Evolutionary conservation across 768 basidiomycete species (phyloP), one percentile per base, ranked within the genome.

Genomic region (Trametes elegans): DNA sequence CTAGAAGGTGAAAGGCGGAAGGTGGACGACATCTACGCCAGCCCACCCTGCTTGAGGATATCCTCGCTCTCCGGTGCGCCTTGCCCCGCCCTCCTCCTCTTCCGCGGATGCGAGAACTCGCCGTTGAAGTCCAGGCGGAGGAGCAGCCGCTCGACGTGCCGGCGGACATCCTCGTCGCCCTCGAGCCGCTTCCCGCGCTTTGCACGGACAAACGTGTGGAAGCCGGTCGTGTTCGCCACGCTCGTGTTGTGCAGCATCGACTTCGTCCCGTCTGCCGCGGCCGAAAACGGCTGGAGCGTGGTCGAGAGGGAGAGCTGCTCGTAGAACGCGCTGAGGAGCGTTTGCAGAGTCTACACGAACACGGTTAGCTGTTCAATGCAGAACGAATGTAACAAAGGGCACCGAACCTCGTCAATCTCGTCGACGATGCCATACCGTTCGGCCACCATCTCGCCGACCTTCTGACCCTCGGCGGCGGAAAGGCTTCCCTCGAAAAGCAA

Each of bases 91-190:
- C 57, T 35, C 26, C 42, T 18, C 48, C 61, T 65, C 18, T 54
- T 68, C 35, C 71, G 69, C 11, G 76, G 75, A 28, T 74, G 80
- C 14, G 88, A 88, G 59, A 90, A 82, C 41, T 77, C 81, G 11
- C 86, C 89, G 62, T 92, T 93, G 67, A 93, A 90, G 70, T 96
- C 93, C 11, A 96, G 71, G 34, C 90, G 80, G 28, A 96, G 74
- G 36, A 95, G 68, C 51, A 96, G 67, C 21, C 91, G 80, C 67
- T 96, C 93, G 10, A 94, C 80, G 66, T 90, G 90, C 59, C 91
- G 77, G 36, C 87, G 78, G 49, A 87, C 87, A 49, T 87, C 80
- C 40, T 81, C 85, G 32, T 83, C 83, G 50, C 77, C 79, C 55
- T 85, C 86, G 44, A 74, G 63, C 10, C 77, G 76, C 62, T 77